phyloP scores from a whole-genome alignment of 495 filamentous ascomycete species.

The Xanthoparmelia taractica region DNA sequence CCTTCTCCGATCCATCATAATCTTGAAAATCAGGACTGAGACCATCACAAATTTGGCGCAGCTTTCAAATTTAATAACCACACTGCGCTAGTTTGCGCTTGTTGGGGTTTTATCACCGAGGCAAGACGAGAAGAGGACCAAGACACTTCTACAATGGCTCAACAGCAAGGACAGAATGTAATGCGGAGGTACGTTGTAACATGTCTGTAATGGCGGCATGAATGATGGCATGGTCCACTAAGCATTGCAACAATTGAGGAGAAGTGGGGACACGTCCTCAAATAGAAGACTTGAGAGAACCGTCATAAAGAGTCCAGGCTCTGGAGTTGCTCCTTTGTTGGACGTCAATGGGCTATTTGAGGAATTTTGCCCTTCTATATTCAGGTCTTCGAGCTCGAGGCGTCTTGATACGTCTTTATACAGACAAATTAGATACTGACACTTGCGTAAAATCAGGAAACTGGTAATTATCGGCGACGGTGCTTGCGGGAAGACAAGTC shows the following conservation, averaged over 20 bases:
- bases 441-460: conserved; percentile 58
- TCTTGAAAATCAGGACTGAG: background rate
- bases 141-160: conserved; percentile 40
- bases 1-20: background rate
- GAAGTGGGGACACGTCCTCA: background rate
- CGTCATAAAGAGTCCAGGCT: no score
- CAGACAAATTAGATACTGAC: conserved; percentile 5
- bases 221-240: background rate
- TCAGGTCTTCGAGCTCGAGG: background rate
- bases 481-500: conserved; percentile 96
- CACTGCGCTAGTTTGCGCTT: background rate
- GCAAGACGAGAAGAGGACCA: background rate
- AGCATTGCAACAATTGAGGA: background rate
- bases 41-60: background rate
- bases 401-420: background rate
- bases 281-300: background rate
- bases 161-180: conserved; percentile 57
- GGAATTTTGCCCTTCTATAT: background rate
- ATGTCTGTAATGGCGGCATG: background rate
- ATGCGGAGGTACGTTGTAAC: conserved; percentile 58
- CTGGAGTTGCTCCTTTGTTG: background rate
- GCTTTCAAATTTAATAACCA: background rate
- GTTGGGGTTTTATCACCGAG: background rate
- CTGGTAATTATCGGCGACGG: conserved; percentile 98
- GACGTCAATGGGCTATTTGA: background rate